Evolutionary conservation across 768 basidiomycete species (phyloP), one percentile per base, ranked within the genome.

Genomic region (Hygrophoropsis aurantiaca): DNA sequence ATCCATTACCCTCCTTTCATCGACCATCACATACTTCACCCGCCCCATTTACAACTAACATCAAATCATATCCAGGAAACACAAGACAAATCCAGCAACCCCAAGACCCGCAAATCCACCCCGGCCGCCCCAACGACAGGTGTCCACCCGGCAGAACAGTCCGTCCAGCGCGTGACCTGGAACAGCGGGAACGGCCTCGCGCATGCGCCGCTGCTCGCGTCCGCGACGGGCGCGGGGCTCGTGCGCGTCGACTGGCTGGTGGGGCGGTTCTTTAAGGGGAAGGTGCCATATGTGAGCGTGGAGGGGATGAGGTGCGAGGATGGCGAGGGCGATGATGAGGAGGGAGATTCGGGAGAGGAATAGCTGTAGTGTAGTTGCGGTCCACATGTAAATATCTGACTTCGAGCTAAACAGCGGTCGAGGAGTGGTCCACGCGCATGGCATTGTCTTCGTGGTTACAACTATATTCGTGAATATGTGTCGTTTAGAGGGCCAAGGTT

Each of bases 171-270:
- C 2, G 87, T 87, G 0, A 72, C 70, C 2, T 98, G 95, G 95
- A 89, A 97, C 64, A 75, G 72, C 40, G 81, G 78, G 3, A 82
- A 82, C 38, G 92, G 92, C 1, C 72, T 90, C 1, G 76, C 57
- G 16, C 72, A 66, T 16, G 79, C 74, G 41, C 76, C 68, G 16
- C 56, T 92, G 53, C 66, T 94, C 16, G 93, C 87, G 2, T 87
- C 86, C 15, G 87, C 83, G 0, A 90, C 87, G 11, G 91, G 82
- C 5, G 85, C 86, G 8, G 97, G 94, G 1, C 67, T 98, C 16
- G 93, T 88, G 56, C 72, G 95, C 40, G 76, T 98, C 9, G 94
- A 99, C 56, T 80, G 82, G 58, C 59, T 94, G 13, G 67, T 76
- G 56, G 92, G 93, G n/a, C 69, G 82, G 49, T 94, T 85, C 82